A percentile compares a stretch with the other conserved stretches of the same genome.
Conservation (phyloP, 2,329 filamentous ascomycete species). For the Pseudogymnoascus verrucosus region DNA sequence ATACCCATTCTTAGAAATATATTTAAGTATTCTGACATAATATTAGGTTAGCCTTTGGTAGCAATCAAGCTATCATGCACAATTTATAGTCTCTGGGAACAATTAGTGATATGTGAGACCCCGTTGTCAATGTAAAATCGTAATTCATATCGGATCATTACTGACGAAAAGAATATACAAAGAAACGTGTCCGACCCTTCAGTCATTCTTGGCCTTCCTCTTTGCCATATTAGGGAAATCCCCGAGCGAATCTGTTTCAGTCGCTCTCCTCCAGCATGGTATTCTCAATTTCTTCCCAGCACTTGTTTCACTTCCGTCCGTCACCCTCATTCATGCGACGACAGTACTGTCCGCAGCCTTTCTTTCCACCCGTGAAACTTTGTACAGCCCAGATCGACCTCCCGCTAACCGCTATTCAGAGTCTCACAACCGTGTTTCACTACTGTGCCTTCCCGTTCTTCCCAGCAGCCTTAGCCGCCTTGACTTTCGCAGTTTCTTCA, state of each 20-base stretch:
- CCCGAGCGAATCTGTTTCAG: not conserved
- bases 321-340: not conserved
- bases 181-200: not conserved
- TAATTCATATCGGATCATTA: conserved; percentile 6
- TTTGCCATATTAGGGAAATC: not conserved
- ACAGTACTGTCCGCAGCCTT: not conserved
- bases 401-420: not conserved
- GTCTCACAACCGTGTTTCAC: not conserved
- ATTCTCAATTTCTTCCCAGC: not conserved
- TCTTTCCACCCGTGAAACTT: not conserved
- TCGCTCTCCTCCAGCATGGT: not conserved
- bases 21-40: not conserved
- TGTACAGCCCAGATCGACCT: not conserved
- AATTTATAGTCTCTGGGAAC: not conserved
- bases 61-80: not conserved
- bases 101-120: not conserved
- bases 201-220: not conserved
- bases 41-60: not conserved
- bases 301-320: not conserved
- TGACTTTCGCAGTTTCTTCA: conserved; percentile 59
- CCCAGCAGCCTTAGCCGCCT: conserved; percentile 34
- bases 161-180: conserved; percentile 5
- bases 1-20: not conserved
- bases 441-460: conserved; percentile 42
- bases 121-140: not conserved